Evolutionary conservation across 306 rosid genomes (phyloP).

Genomic region (Prunus campanulata): DNA sequence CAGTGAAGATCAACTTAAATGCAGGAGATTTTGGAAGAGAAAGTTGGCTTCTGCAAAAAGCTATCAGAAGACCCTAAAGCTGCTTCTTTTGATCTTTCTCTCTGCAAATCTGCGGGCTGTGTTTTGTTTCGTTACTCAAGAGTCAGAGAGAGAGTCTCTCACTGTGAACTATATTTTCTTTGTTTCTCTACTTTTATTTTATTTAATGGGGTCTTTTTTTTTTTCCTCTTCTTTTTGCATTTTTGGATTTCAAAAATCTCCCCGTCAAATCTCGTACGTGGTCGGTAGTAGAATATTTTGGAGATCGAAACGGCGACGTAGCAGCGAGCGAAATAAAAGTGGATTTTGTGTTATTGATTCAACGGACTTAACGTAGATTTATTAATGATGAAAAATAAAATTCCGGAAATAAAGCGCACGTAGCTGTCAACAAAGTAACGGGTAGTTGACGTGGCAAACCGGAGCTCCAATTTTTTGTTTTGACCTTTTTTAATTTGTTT

Average conservation of each 20-base stretch:
- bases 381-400: neutral
- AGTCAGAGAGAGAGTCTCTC: neutral
- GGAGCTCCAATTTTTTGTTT: neutral
- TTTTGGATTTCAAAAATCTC: neutral
- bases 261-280: neutral
- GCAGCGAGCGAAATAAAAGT: neutral
- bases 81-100: neutral
- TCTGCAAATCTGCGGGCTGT: constrained; percentile 9
- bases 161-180: neutral
- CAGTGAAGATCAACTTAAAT: constrained; percentile 18
- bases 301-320: constrained; percentile 18
- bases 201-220: neutral
- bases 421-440: constrained; percentile 22
- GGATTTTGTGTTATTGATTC: neutral
- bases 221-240: neutral
- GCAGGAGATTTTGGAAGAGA: constrained; percentile 12
- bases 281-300: neutral
- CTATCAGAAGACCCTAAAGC: constrained; percentile 7
- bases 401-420: constrained; percentile 22
- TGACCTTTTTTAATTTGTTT: neutral
- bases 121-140: neutral
- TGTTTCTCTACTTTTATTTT: neutral
- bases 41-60: constrained; percentile 29
- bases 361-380: neutral
- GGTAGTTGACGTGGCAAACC: constrained; percentile 24